Percentiles rank a stretch among this genome's conserved stretches.
These are phyloP conservation scores for Penicillium capsulatum DNA, from an alignment of 2,329 filamentous ascomycete genomes.

Conservation along the genomic window DNA sequence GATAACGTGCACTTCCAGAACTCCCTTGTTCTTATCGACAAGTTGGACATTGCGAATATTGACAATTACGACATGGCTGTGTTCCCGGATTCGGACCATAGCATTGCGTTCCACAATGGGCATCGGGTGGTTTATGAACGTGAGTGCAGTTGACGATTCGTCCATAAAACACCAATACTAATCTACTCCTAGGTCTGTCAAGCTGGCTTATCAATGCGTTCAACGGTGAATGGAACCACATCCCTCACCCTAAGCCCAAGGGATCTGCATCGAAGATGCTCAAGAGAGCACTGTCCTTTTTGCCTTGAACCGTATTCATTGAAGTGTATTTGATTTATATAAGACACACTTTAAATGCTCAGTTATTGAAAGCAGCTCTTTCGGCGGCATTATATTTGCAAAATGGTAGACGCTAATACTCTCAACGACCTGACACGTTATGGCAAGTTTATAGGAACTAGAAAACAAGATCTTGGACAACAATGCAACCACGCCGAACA, in stretches of 20 bases:
- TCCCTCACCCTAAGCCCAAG: slow-evolving; percentile 49
- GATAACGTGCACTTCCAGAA: slow-evolving; percentile 99
- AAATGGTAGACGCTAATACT: too few species aligned
- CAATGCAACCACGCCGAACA: too few species aligned
- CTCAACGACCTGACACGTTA: too few species aligned
- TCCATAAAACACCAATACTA: not conserved
- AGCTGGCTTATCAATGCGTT: slow-evolving; percentile 97
- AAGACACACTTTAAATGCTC: too few species aligned
- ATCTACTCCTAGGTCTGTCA: slow-evolving; percentile 34
- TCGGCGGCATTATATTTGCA: too few species aligned
- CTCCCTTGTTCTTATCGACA: slow-evolving; percentile 79
- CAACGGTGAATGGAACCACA: slow-evolving; percentile 84
- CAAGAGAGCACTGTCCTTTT: slow-evolving; percentile 17
- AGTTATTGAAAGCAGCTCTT: too few species aligned
- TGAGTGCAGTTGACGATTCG: slow-evolving; percentile 46
- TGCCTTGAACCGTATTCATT: too few species aligned
- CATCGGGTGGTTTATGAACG: slow-evolving; percentile 89
- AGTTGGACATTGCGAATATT: slow-evolving; percentile 72
- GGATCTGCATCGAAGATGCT: slow-evolving; percentile 26
- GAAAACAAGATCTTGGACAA: not conserved
- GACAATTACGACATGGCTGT: slow-evolving; percentile 97
- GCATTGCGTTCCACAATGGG: slow-evolving; percentile 91
- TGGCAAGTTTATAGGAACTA: too few species aligned
- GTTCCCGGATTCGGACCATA: slow-evolving; percentile 93
- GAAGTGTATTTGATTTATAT: too few species aligned